Base-by-base conservation (phyloP, 164 flowering plant genomes). In the Hamamelis virginiana region DNA sequence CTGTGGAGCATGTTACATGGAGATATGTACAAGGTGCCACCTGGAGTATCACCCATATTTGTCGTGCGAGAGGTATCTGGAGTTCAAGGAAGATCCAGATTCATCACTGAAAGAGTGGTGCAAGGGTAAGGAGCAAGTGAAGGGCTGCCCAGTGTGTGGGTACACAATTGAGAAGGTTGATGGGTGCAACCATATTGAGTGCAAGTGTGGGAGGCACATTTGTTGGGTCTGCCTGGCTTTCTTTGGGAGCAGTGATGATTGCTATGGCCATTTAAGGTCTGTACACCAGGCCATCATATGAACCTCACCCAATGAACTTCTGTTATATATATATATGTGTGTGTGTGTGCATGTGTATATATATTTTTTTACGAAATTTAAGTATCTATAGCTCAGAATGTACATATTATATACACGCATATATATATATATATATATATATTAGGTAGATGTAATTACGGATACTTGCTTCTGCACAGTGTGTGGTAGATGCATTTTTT, bases 181-280 rank as follows among this genome's bases (percentile, higher is more conserved):
- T 0, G 99, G 99, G 23, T 96, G 99, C 83, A 88, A 96, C 75
- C 99, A 96, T 63, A 67, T 96, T 0, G 89, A 83, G 76, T 96
- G 99, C 72, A 78, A 66, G 76, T 96, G 99, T 67, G 97, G 92
- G 44, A 82, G 27, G 44, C 99, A 96, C 72, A 76, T 96, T 6
- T 96, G 99, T 78, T 93, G 98, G 99, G 94, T 76, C 10, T 96
- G 99, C 69, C 80, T 88, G 78, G 87, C 80, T 33, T 53, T 6
- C 59, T 96, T 80, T 38, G 41, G 9, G 15, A 74, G 56, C 70
- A 83, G 93, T 51, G 87, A 90, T 1, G 89, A 86, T 1, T 93
- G 98, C 80, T 96, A 96, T 45, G 68, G 15, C 43, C 99, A 96
- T 73, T 66, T 96, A 72, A 77, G 91, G 75, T 66, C 80, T 33